Conservation (phyloP, 2,329 filamentous ascomycete species). For the Ophiostoma angusticollis region DNA sequence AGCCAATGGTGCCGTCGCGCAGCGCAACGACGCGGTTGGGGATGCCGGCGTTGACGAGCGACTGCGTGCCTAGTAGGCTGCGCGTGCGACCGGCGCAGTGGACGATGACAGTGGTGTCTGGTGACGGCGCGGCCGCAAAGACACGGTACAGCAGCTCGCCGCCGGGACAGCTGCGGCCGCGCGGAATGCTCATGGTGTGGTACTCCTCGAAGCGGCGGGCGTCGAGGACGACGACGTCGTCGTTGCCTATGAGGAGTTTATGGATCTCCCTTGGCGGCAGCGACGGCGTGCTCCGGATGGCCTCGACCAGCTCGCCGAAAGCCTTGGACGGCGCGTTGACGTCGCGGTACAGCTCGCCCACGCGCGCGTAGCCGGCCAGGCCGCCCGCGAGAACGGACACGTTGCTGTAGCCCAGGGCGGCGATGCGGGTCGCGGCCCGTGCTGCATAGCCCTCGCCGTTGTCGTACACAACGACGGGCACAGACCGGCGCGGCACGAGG, state of each 20-base stretch:
- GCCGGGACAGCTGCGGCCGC: slow-evolving; percentile 6
- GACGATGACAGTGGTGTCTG: slow-evolving; percentile 5
- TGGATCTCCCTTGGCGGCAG: slow-evolving; percentile 1
- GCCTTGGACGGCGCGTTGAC: slow-evolving; percentile 8
- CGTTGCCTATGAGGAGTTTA: background rate
- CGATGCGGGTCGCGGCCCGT: slow-evolving; percentile 2
- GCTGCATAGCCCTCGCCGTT: slow-evolving; percentile 5
- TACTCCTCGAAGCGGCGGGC: slow-evolving; percentile 6
- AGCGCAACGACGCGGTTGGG: slow-evolving; percentile 4
- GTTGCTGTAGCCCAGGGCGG: slow-evolving; percentile 1
- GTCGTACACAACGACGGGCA: slow-evolving; percentile 6
- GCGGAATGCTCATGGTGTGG: slow-evolving; percentile 9
- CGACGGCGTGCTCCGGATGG: slow-evolving; percentile 4
- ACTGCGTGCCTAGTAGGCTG: slow-evolving; percentile 5
- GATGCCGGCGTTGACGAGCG: slow-evolving; percentile 3
- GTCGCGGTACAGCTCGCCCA: slow-evolving; percentile 7
- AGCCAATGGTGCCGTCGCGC: slow-evolving; percentile 7
- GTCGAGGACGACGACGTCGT: slow-evolving; percentile 3
- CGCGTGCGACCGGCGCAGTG: slow-evolving; percentile 7
- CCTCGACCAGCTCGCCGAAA: slow-evolving; percentile 9
- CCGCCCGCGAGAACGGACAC: slow-evolving; percentile 1
- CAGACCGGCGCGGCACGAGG: slow-evolving; percentile 1
- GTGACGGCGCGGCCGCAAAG: slow-evolving; percentile 4
- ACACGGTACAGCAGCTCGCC: slow-evolving; percentile 8
- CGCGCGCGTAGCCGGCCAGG: slow-evolving; percentile 1